phyloP scores from a whole-genome alignment of 2,329 filamentous ascomycete genomes.

The Fusarium aywerte region DNA sequence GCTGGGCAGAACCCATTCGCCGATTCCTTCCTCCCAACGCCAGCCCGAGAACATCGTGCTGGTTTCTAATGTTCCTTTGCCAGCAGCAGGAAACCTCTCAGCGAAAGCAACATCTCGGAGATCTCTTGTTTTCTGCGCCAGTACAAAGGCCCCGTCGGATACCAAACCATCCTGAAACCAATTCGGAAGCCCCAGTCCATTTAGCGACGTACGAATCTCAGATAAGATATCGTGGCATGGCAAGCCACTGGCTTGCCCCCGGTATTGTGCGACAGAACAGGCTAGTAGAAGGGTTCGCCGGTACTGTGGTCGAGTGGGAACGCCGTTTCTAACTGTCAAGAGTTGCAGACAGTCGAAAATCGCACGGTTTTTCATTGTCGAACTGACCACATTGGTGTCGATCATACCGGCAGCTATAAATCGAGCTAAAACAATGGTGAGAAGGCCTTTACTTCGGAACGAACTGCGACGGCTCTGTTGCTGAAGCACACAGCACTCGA shows the following conservation, averaged over 20 bases:
- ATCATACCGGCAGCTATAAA: slow-evolving; percentile 43
- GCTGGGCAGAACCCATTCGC: slow-evolving; percentile 52
- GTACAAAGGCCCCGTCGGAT: slow-evolving; percentile 60
- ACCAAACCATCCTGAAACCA: slow-evolving; percentile 54
- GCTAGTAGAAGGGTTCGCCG: slow-evolving; percentile 53
- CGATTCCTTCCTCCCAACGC: slow-evolving; percentile 56
- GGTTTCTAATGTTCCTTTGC: slow-evolving; percentile 11
- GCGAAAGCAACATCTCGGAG: slow-evolving; percentile 65
- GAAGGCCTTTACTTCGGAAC: slow-evolving; percentile 32
- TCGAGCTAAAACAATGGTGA: slow-evolving; percentile 45
- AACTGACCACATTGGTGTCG: slow-evolving; percentile 20
- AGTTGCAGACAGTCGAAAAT: slow-evolving; percentile 40
- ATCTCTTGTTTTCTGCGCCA: slow-evolving; percentile 64
- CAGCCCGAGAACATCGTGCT: slow-evolving; percentile 51
- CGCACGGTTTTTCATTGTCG: slow-evolving; percentile 30
- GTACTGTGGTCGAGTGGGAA: slow-evolving; percentile 38
- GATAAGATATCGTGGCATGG: slow-evolving; percentile 53
- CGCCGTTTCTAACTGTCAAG: slow-evolving; percentile 27
- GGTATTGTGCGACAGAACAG: slow-evolving; percentile 60
- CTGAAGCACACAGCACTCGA: slow-evolving; percentile 42
- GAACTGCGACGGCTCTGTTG: slow-evolving; percentile 21
- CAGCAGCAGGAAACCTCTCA: slow-evolving; percentile 53
- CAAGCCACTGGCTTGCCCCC: slow-evolving; percentile 55
- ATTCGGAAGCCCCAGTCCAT: slow-evolving; percentile 48
- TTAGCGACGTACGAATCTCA: slow-evolving; percentile 55